These are phyloP conservation scores for Echinosophora koreensis DNA, from an alignment of 306 rosid genomes.

Conservation along the genomic window DNA sequence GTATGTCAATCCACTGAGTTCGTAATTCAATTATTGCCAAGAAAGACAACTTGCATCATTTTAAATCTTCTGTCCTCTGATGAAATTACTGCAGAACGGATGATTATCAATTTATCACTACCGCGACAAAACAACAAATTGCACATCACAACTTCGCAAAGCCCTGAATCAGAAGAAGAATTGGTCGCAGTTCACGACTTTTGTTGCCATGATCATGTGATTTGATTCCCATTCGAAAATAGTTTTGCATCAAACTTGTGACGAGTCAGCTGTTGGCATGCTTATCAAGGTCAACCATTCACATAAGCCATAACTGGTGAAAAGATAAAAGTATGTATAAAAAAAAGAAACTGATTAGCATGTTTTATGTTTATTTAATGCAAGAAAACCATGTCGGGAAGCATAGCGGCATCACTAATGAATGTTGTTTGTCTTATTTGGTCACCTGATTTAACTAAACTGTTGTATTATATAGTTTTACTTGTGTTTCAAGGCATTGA, in stretches of 20 bases:
- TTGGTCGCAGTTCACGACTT: not conserved
- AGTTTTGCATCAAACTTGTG: constrained; percentile 34
- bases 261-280: constrained; percentile 48
- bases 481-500: not conserved
- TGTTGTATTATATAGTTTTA: constrained; percentile 28
- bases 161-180: not conserved
- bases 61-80: not conserved
- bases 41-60: not conserved
- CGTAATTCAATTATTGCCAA: not conserved
- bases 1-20: not conserved
- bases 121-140: constrained; percentile 15
- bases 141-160: not conserved
- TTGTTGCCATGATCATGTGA: constrained; percentile 28
- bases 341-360: constrained; percentile 22
- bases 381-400: constrained; percentile 68
- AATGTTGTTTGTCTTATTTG: constrained; percentile 57
- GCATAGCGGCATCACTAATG: constrained; percentile 58
- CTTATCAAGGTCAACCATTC: constrained; percentile 51
- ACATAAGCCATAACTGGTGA: constrained; percentile 20
- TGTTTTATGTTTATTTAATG: constrained; percentile 44
- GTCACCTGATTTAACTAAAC: constrained; percentile 47
- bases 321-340: not conserved
- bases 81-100: not conserved
- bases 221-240: constrained; percentile 29
- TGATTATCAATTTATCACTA: constrained; percentile 16